phyloP scores from a whole-genome alignment of 139 green algal genomes.

The Chlamydomonas sp. region DNA sequence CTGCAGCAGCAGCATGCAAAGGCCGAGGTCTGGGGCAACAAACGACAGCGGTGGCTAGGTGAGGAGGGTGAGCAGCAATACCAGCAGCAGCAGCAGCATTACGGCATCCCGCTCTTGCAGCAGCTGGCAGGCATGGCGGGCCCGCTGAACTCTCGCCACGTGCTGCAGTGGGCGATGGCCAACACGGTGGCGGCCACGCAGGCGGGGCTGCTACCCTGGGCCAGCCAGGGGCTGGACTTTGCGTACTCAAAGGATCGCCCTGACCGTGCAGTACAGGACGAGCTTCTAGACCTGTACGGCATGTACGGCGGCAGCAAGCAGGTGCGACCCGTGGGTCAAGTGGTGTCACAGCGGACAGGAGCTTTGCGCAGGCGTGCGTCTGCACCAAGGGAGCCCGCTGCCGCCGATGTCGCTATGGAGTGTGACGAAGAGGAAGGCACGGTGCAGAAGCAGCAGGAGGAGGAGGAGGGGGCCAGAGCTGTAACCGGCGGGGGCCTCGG shows the following conservation, averaged over 20 bases:
- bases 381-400: too few relatives aligned
- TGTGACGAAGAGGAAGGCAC: too few relatives aligned
- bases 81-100: too few relatives aligned
- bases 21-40: too few relatives aligned
- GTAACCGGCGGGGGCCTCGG: neutral
- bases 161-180: slow-evolving; percentile 57
- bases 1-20: slow-evolving; percentile 1
- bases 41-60: too few relatives aligned
- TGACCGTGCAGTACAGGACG: slow-evolving; percentile 39
- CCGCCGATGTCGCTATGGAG: too few relatives aligned
- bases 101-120: too few relatives aligned
- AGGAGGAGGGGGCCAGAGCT: neutral
- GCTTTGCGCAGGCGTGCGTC: too few relatives aligned
- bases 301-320: slow-evolving; percentile 31
- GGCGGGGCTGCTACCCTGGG: slow-evolving; percentile 23
- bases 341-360: slow-evolving; percentile 10
- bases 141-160: neutral
- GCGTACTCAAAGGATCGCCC: slow-evolving; percentile 25
- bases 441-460: neutral
- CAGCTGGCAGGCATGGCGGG: too few relatives aligned
- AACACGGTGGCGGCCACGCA: slow-evolving; percentile 52
- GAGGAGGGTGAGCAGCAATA: too few relatives aligned
- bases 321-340: neutral
- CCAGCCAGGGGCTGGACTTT: slow-evolving; percentile 54
- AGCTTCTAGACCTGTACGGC: slow-evolving; percentile 44